Evolutionary conservation across 2,329 filamentous ascomycete species (phyloP), one percentile per base, ranked within the genome.

Genomic region (Dendrostoma leiphaemia): DNA sequence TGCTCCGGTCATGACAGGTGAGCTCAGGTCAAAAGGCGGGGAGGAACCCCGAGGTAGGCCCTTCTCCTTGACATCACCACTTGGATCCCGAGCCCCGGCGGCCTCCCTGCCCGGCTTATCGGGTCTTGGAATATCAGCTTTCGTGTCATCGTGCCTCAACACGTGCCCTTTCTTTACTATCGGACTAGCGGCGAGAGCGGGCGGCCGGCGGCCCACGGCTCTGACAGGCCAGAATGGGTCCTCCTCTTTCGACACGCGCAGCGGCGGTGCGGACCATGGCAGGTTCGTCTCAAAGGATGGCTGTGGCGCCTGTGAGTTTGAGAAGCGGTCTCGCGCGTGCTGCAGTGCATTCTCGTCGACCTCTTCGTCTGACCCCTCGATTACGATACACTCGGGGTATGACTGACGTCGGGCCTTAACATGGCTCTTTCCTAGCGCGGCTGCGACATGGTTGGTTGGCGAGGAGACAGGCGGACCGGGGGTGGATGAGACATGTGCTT

Each of bases 201-300:
- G 17, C 13, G n/a, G 10, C 3, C 44, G 53, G 15, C 51, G 47
- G 12, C 40, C 28, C 6, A 38, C 31, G 7, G 37, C 17, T 19
- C 46, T 17, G 4, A 35, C 29, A 31, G 31, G 8, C 32, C 26
- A 46, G 4, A 37, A 31, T 4, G 21, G 32, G 17, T n/a, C 37
- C 19, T 40, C 54, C 26, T 37, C 37, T 8, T 32, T 29, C 13
- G 17, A 32, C 26, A 46, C 47, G 4, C 51, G 51, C 17, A 57
- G 38, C 2, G 55, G 51, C 12, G 55, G 55, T 26, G 37, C 43
- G 23, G 47, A 45, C 55, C 55, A 57, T 3, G 51, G 55, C 31
- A 55, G 35, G 10, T 41, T 51, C 2, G 37, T 31, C n/a, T 48
- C 45, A 2, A 26, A n/a, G 6, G 38, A 32, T 23, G 13, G 6